phyloP scores from a whole-genome alignment of 2,329 filamentous ascomycete genomes.

The Alternaria tenuissima region DNA sequence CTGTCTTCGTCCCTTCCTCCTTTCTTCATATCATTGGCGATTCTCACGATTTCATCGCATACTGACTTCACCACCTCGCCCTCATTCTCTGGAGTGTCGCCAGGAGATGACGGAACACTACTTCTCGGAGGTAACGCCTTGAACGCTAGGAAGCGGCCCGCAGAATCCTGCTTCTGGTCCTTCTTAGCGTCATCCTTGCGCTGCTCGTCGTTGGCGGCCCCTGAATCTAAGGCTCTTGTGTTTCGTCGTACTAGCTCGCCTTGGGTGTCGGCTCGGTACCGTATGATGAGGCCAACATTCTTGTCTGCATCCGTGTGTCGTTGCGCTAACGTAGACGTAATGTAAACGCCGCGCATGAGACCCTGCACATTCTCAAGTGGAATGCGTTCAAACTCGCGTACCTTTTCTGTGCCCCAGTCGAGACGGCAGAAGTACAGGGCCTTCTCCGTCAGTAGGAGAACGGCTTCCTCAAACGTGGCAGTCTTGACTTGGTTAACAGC shows the following conservation, averaged over 20 bases:
- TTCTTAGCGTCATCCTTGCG: constrained; percentile 18
- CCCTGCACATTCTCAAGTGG: constrained; percentile 75
- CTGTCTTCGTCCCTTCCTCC: constrained; percentile 49
- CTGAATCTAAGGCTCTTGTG: constrained; percentile 75
- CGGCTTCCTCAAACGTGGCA: constrained; percentile 84
- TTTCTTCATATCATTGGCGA: constrained; percentile 63
- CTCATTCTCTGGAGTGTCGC: constrained; percentile 54
- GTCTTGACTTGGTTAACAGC: constrained; percentile 71
- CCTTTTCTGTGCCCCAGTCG: constrained; percentile 95
- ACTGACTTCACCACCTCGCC: constrained; percentile 68
- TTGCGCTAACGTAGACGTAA: constrained; percentile 84
- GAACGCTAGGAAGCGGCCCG: constrained; percentile 59
- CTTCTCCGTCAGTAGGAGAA: constrained; percentile 83
- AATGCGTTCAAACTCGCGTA: constrained; percentile 88
- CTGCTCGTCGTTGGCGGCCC: constrained; percentile 38
- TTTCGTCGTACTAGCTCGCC: constrained; percentile 81
- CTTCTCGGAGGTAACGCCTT: constrained; percentile 63
- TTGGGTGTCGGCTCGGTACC: constrained; percentile 75
- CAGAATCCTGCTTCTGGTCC: constrained; percentile 30
- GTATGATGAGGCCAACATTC: constrained; percentile 85
- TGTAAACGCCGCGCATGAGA: constrained; percentile 84
- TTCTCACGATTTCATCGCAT: constrained; percentile 77
- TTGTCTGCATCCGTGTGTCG: constrained; percentile 77
- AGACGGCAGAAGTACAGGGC: constrained; percentile 91
- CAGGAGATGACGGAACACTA: constrained; percentile 41